These are phyloP conservation scores for Proliferodiscus dingleyae DNA, from an alignment of 2,329 filamentous ascomycete genomes.

Conservation along the genomic window DNA sequence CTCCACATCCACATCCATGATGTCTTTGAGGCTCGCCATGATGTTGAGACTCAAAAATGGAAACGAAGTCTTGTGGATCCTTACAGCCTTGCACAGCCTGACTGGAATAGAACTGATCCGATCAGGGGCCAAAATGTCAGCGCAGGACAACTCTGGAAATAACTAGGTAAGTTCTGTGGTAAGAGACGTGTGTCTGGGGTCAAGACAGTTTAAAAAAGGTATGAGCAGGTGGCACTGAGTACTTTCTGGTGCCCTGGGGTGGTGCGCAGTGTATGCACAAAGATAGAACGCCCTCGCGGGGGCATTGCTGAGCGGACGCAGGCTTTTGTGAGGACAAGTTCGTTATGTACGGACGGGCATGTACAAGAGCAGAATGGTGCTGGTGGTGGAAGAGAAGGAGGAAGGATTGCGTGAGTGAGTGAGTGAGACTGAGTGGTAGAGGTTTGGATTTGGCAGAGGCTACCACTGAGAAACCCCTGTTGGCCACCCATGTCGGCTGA, in stretches of 20 bases:
- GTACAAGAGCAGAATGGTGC: constrained; percentile 12
- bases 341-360: constrained; percentile 22
- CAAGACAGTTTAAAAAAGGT: constrained; percentile 17
- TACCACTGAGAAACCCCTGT: background rate
- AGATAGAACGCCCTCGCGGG: constrained; percentile 30
- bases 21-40: constrained; percentile 34
- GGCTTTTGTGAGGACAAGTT: no score
- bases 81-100: constrained; percentile 29
- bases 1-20: constrained; percentile 34
- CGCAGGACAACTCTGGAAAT: constrained; percentile 17
- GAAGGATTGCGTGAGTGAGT: no score
- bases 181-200: constrained; percentile 12
- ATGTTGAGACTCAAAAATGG: constrained; percentile 25
- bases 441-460: constrained; percentile 2
- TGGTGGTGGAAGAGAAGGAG: constrained; percentile 11
- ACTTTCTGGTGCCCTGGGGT: constrained; percentile 18
- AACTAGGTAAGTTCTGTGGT: constrained; percentile 22
- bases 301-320: constrained; percentile 29
- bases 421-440: no score
- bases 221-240: constrained; percentile 15
- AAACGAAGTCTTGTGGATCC: constrained; percentile 22
- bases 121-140: constrained; percentile 24
- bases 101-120: constrained; percentile 26
- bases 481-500: background rate
- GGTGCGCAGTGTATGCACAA: constrained; percentile 28